A percentile compares a stretch with the other conserved stretches of the same genome.
Evolutionary conservation across 1,139 yeast genomes (phyloP).

Genomic region (Scheffersomyces titani): DNA sequence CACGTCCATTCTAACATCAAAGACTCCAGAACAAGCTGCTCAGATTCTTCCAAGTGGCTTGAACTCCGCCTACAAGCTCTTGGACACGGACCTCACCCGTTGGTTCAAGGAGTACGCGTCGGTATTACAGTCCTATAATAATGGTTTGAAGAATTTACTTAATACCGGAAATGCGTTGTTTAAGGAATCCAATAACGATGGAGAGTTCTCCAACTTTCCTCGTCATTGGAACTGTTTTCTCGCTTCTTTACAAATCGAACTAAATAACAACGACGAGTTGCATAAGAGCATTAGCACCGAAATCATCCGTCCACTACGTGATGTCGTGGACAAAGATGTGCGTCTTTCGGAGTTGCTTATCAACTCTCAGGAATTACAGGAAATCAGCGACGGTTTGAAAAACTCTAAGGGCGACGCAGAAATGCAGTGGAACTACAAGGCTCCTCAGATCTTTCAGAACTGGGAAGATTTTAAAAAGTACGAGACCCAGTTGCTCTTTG

Average conservation of each 20-base stretch:
- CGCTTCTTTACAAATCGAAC: conserved; percentile 53
- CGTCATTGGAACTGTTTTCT: conserved; percentile 61
- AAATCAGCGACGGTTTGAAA: conserved; percentile 27
- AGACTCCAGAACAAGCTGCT: conserved; percentile 46
- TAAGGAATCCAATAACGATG: conserved; percentile 10
- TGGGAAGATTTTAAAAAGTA: conserved; percentile 73
- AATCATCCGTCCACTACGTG: conserved; percentile 54
- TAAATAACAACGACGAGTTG: conserved; percentile 52
- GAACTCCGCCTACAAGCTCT: conserved; percentile 16
- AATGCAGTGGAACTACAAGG: conserved; percentile 70
- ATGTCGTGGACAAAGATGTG: conserved; percentile 54
- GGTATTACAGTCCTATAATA: conserved; percentile 12
- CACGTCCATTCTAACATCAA: conserved; percentile 45
- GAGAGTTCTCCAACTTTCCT: conserved; percentile 57
- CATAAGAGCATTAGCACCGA: conserved; percentile 57
- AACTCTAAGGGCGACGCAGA: conserved; percentile 30
- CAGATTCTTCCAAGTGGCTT: conserved; percentile 38
- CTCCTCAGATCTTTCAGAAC: conserved; percentile 75
- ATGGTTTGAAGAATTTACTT: conserved; percentile 13
- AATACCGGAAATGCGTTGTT: conserved; percentile 13
- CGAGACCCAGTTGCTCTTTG: conserved; percentile 68
- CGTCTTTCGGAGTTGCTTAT: conserved; percentile 45
- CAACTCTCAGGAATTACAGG: conserved; percentile 44
- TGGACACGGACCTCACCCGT: conserved; percentile 12
- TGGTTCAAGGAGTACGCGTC: conserved; percentile 17